Base-by-base conservation (phyloP, 257 asterid species). In the Perilla frutescens region DNA sequence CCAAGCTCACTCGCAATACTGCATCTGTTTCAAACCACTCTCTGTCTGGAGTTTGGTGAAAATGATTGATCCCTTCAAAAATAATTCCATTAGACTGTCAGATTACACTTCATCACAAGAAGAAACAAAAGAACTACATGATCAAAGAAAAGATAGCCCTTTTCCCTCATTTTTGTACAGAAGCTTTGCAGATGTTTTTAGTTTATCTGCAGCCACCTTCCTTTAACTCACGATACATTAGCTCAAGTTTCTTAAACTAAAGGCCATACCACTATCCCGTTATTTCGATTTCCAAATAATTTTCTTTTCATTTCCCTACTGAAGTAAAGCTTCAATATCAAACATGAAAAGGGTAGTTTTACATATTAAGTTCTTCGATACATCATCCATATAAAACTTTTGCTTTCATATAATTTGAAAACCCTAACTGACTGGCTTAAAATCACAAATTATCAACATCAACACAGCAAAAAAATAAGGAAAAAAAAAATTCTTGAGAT, bases 11-110 rank as follows among this genome's bases (percentile, higher is more conserved):
- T 54, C 98, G 87, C 72, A 93, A 81, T 69, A 91, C 98, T 13
- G 97, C 97, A 78, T 93, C 98, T 20, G 98, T 93, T 80, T 93
- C 96, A 77, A 93, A 93, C 98, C 98, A 91, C 81, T 91, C 97
- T 43, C 93, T 85, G 62, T 85, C 91, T n/a, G 98, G 98, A 54
- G 98, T 93, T 57, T 88, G 84, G 78, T 85, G 92, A 71, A 93
- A 93, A 72, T 90, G 92, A 82, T 93, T 93, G 82, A 93, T 93
- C 97, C 98, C 98, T 93, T 76, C 81, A 76, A 63, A 66, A 64
- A 10, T 20, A 31, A 9, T 70, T 29, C 48, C 63, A 74, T 37
- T 14, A 64, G 40, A 55, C 40, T 34, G 74, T 72, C 61, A 73
- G 59, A 6, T 68, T 40, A 72, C 43, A 29, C 9, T 56, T 9